Percentiles rank a stretch among this genome's conserved stretches.
Conservation (phyloP, 148 eudicot genomes). For the Suaeda aralocaspica region DNA sequence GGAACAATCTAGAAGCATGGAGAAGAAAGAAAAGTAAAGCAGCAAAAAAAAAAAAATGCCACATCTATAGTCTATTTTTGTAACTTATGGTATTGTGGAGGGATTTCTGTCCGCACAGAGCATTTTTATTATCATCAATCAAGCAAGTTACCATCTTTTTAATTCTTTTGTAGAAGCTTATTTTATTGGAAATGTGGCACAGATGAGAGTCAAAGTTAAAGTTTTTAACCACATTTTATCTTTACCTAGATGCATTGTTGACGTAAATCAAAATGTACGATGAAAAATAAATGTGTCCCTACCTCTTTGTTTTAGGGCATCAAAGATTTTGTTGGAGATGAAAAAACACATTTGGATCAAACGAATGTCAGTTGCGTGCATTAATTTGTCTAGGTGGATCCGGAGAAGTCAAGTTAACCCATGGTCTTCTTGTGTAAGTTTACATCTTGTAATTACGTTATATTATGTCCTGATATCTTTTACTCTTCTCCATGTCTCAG, state of each 20-base stretch:
- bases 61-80: background rate
- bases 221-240: background rate
- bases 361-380: conserved; percentile 71
- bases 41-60: no score
- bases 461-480: background rate
- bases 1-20: no score
- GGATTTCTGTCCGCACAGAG: background rate
- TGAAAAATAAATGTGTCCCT: conserved; percentile 10
- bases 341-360: conserved; percentile 80
- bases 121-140: background rate
- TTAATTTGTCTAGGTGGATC: conserved; percentile 60
- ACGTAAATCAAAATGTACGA: background rate
- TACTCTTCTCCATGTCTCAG: no score
- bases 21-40: no score
- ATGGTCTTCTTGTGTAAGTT: conserved; percentile 75
- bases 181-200: background rate
- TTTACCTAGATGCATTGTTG: background rate
- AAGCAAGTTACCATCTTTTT: background rate
- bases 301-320: conserved; percentile 47
- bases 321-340: conserved; percentile 64
- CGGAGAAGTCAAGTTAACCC: conserved; percentile 49
- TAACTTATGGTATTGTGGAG: background rate
- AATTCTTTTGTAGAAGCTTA: background rate
- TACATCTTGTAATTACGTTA: background rate
- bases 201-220: background rate